Base-by-base conservation (phyloP, 345 rosid species). In the Corchorus capsularis region DNA sequence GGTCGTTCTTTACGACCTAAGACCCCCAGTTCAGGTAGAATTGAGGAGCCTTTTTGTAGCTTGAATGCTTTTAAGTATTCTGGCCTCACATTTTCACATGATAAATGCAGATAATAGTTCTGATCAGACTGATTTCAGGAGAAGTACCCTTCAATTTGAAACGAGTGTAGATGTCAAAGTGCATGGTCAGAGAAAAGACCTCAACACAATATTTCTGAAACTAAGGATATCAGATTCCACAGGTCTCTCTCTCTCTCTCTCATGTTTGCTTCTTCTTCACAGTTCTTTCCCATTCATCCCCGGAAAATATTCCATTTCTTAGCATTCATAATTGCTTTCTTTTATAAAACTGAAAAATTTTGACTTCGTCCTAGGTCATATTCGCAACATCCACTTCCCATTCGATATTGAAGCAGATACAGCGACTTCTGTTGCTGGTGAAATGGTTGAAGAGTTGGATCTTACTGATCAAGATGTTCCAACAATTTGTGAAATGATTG, bases 391-490 rank as follows among this genome's bases (percentile, higher is more conserved):
- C 65, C 99, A 96, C 83, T 96, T 96, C 84, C 99, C 99, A 35
- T 96, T 96, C 61, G 87, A 96, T 87, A 86, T 83, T 74, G 94
- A 88, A 75, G 92, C 89, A 68, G 98, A 96, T 82, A 96, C 99
- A 73, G 82, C 97, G 32, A 82, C 78, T 80, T 92, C 91, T 27
- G 99, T 96, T 20, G 98, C 98, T 19, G 84, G 92, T 43, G 99
- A 96, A 89, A 96, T 93, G 99, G 97, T 96, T 20, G 91, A 93
- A 68, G 97, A 96, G 81, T 70, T 96, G 82, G 93, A 92, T 81
- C 82, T 96, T 66, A 90, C 98, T 12, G 97, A 92, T 85, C 97
- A 93, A 82, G 99, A 93, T 82, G 89, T 91, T 71, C 83, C 97
- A 22, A 75, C 89, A 34, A 88, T 96, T 32, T 86, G 92, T 59